These are phyloP conservation scores for Penicillium roqueforti DNA, from an alignment of 495 filamentous ascomycete species.

Conservation along the genomic window DNA sequence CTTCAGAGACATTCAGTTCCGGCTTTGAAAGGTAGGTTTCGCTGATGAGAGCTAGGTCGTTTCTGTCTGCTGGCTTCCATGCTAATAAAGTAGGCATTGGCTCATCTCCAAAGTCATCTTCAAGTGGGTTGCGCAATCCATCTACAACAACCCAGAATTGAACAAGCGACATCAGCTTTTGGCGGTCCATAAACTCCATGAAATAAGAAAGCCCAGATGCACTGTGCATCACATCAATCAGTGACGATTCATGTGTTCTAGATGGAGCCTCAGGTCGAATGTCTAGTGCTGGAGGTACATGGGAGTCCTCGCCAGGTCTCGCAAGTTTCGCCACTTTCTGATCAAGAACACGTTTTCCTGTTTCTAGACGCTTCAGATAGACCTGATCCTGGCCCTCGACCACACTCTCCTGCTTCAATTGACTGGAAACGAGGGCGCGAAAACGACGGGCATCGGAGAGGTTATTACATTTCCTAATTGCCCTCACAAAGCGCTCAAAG, in stretches of 20 bases:
- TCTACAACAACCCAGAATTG: constrained; percentile 99
- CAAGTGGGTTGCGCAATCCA: constrained; percentile 91
- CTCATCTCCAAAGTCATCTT: constrained; percentile 77
- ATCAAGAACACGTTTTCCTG: constrained; percentile 84
- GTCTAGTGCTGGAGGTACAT: constrained; percentile 32
- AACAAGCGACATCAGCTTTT: constrained; percentile 78
- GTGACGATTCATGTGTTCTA: constrained; percentile 62
- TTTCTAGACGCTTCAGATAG: constrained; percentile 83
- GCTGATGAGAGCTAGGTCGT: constrained; percentile 83
- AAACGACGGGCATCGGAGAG: constrained; percentile 92
- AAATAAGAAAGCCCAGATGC: constrained; percentile 91
- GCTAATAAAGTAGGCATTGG: constrained; percentile 56
- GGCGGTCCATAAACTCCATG: constrained; percentile 99
- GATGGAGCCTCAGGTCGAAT: constrained; percentile 43
- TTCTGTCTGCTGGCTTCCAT: constrained; percentile 83
- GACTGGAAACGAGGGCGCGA: constrained; percentile 86
- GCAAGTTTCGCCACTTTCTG: constrained; percentile 81
- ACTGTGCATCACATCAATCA: constrained; percentile 80
- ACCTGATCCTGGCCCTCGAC: constrained; percentile 75
- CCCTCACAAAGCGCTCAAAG: constrained; percentile 91
- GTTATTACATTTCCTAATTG: constrained; percentile 83
- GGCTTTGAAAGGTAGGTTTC: constrained; percentile 79
- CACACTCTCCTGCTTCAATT: constrained; percentile 79
- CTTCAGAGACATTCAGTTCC: constrained; percentile 71
- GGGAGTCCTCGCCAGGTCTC: constrained; percentile 52